These are phyloP conservation scores for Filosporella fistucella DNA, from an alignment of 495 filamentous ascomycete species.

Conservation along the genomic window DNA sequence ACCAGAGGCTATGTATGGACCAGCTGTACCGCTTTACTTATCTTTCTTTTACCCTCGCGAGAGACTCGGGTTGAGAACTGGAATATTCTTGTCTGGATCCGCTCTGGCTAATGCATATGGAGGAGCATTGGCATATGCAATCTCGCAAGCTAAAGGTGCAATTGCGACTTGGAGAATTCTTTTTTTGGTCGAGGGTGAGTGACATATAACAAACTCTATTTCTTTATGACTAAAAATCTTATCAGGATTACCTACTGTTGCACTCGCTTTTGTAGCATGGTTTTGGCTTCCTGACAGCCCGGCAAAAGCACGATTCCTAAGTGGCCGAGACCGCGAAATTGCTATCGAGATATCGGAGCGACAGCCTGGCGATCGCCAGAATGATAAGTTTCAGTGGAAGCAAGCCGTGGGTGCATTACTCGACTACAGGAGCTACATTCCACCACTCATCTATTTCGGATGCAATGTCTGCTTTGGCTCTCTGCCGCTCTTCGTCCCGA, in stretches of 20 bases:
- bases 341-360: slow-evolving; percentile 47
- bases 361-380: slow-evolving; percentile 30
- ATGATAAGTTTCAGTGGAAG: slow-evolving; percentile 8
- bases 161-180: slow-evolving; percentile 74
- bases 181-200: slow-evolving; percentile 67
- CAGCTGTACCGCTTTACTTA: slow-evolving; percentile 66
- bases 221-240: slow-evolving; percentile 41
- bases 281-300: slow-evolving; percentile 52
- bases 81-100: slow-evolving; percentile 49
- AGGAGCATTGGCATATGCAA: slow-evolving; percentile 50
- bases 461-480: slow-evolving; percentile 67
- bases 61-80: slow-evolving; percentile 52
- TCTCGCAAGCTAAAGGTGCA: slow-evolving; percentile 54
- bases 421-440: slow-evolving; percentile 1
- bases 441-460: slow-evolving; percentile 39
- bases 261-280: slow-evolving; percentile 27
- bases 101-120: slow-evolving; percentile 47
- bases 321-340: slow-evolving; percentile 53
- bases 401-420: slow-evolving; percentile 10
- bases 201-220: slow-evolving; percentile 52
- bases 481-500: slow-evolving; percentile 77
- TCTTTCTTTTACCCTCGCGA: slow-evolving; percentile 40
- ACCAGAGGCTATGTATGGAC: slow-evolving; percentile 64
- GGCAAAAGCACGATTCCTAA: slow-evolving; percentile 62
- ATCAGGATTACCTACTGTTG: slow-evolving; percentile 48